A percentile compares a stretch with the other conserved stretches of the same genome.
phyloP scores from a whole-genome alignment of 495 filamentous ascomycete genomes.

The Cenococcum geophilum region DNA sequence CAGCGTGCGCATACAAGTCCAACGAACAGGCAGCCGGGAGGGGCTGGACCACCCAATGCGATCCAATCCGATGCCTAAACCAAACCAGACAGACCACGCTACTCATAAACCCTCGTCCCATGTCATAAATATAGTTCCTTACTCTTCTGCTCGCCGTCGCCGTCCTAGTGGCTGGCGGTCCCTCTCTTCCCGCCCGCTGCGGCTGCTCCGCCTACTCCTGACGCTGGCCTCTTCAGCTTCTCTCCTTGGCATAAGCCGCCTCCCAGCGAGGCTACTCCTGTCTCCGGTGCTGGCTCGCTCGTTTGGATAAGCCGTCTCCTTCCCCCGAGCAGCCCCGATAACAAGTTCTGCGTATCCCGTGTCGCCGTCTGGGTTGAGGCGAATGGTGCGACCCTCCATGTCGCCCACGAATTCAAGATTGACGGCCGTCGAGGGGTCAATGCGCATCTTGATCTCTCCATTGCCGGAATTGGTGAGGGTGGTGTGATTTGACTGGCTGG shows the following conservation, averaged over 20 bases:
- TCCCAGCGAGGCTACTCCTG: conserved; percentile 4
- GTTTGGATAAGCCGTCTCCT: conserved; percentile 17
- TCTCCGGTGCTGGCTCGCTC: conserved; percentile 20
- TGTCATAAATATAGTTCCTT: not conserved
- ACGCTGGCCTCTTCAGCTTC: conserved; percentile 23
- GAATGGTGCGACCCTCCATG: conserved; percentile 25
- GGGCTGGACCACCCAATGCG: not conserved
- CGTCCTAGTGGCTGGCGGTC: conserved; percentile 1
- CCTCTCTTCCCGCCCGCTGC: conserved; percentile 6
- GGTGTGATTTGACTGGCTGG: conserved; percentile 15
- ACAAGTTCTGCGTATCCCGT: conserved; percentile 26
- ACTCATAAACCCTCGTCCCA: not conserved
- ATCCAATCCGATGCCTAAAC: not conserved
- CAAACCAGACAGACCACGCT: not conserved
- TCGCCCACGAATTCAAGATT: conserved; percentile 26
- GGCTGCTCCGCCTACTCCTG: conserved; percentile 18
- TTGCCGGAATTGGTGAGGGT: conserved; percentile 16
- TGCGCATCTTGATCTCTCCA: conserved; percentile 24
- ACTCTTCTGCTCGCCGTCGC: not conserved
- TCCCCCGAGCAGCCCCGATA: conserved; percentile 15
- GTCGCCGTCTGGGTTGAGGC: conserved; percentile 22
- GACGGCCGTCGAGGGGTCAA: conserved; percentile 18
- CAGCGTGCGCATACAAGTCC: too few relatives aligned
- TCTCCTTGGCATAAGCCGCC: conserved; percentile 4
- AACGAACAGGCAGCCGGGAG: too few relatives aligned